Base-by-base conservation (phyloP, 805 yeast genomes). In the Myxozyma geophila region DNA sequence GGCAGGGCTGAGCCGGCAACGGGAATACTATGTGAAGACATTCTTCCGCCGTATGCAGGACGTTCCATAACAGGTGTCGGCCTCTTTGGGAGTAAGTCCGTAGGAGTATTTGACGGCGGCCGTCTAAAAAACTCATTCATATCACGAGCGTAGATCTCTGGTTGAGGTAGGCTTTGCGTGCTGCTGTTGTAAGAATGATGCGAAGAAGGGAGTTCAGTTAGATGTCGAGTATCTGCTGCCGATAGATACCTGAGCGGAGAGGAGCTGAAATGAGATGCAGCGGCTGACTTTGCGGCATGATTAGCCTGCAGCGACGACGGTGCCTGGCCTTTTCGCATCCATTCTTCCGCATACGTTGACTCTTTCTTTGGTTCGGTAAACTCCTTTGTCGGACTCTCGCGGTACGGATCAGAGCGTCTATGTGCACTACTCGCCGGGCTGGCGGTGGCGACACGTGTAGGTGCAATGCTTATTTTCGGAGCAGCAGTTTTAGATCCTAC, bases 41-140 rank as follows among this genome's bases (percentile, higher is more conserved):
- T 39, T 7, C 65, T 53, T 10, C 62, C 64, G 15, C 54, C 23
- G 54, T 53, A 54, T 36, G 66, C 54, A 10, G 40, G 54, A 7
- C 67, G 59, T 10, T 60, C 66, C 28, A 55, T 41, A 2, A 57
- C 63, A 0, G 66, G 63, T n/a, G 66, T 50, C 8, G 67, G 67
- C 12, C 63, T 57, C 56, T 62, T 54, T 1, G 62, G 67, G 53
- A 64, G 52, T 33, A 64, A 19, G 28, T 64, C 67, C 7, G 37
- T 51, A 7, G 66, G 66, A n/a, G 49, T 35, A 15, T 36, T 15
- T 3, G 23, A 33, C 9, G 65, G 56, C 9, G 41, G 15, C 8
- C 64, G 56, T 35, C 70, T 49, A 60, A 74, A 71, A 52, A 70
- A 74, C 46, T 74, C 76, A 50, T 71, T 72, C 39, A 73, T 66